Percentiles rank a stretch among this genome's conserved stretches.
Conservation (phyloP, 176 grass and related monocot genomes). For the Oryza officinalis region DNA sequence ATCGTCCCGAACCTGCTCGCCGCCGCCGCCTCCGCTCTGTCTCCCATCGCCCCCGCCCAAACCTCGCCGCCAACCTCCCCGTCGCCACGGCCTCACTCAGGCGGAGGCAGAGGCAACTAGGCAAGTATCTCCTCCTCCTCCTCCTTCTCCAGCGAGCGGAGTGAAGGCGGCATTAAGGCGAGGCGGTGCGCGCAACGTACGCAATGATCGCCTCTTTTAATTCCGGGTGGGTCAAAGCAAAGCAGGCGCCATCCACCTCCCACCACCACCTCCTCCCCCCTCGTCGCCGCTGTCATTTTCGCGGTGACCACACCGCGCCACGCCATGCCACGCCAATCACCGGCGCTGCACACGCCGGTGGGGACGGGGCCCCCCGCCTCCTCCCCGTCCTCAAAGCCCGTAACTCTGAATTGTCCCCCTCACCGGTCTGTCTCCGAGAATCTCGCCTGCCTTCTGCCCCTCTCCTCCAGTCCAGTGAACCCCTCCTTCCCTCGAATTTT, state of each 20-base stretch:
- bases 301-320: constrained; percentile 8
- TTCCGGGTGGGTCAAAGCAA: constrained; percentile 46
- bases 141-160: background rate
- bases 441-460: constrained; percentile 21
- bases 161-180: constrained; percentile 34
- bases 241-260: background rate
- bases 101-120: too few species aligned
- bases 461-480: background rate
- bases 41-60: constrained; percentile 8
- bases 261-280: background rate
- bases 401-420: constrained; percentile 41
- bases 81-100: too few species aligned
- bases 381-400: background rate
- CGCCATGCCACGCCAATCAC: background rate
- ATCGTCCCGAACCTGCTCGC: constrained; percentile 63
- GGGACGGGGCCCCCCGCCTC: constrained; percentile 9
- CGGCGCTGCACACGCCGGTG: background rate
- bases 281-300: constrained; percentile 45
- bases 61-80: too few species aligned
- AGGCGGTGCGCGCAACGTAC: constrained; percentile 1
- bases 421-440: constrained; percentile 18
- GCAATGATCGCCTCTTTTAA: constrained; percentile 31
- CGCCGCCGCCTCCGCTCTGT: constrained; percentile 21
- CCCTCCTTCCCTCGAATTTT: too few species aligned
- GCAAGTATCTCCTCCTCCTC: background rate